Evolutionary conservation across 1,139 yeast genomes (phyloP).

Genomic region (Diutina neorugosa): DNA sequence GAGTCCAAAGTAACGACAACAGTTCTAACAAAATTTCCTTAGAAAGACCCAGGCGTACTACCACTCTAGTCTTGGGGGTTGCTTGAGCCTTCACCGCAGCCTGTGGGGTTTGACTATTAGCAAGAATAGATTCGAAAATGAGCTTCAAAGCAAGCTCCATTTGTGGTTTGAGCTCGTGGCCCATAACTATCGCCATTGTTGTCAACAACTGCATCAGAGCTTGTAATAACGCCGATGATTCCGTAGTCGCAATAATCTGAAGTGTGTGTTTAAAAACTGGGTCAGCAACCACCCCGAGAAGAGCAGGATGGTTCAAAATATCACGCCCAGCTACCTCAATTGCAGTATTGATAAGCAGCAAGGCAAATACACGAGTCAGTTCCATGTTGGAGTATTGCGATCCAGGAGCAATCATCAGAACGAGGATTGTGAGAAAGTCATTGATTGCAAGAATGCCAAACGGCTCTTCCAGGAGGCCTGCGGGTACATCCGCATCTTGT

Average conservation of each 20-base stretch:
- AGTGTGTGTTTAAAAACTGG: conserved; percentile 75
- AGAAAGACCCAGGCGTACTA: conserved; percentile 20
- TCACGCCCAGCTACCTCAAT: conserved; percentile 71
- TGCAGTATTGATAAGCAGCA: conserved; percentile 63
- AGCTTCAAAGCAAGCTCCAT: conserved; percentile 53
- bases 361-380: conserved; percentile 72
- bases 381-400: conserved; percentile 82
- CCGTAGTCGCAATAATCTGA: conserved; percentile 64
- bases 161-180: conserved; percentile 49
- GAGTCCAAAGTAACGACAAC: conserved; percentile 70
- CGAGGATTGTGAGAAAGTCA: conserved; percentile 60
- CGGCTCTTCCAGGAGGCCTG: conserved; percentile 17
- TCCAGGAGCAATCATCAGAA: conserved; percentile 77
- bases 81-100: conserved; percentile 12
- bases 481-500: background rate
- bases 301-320: conserved; percentile 52
- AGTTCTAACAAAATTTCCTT: conserved; percentile 82
- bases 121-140: conserved; percentile 42
- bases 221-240: conserved; percentile 55
- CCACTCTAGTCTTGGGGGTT: conserved; percentile 10
- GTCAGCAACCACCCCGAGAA: conserved; percentile 61
- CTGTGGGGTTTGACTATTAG: conserved; percentile 14
- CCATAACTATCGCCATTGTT: conserved; percentile 50
- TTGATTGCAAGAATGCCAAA: conserved; percentile 59
- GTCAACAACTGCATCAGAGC: conserved; percentile 68